A percentile compares a stretch with the other conserved stretches of the same genome.
These are phyloP conservation scores for Leucogyrophana mollusca DNA, from an alignment of 768 basidiomycete species.

Conservation along the genomic window DNA sequence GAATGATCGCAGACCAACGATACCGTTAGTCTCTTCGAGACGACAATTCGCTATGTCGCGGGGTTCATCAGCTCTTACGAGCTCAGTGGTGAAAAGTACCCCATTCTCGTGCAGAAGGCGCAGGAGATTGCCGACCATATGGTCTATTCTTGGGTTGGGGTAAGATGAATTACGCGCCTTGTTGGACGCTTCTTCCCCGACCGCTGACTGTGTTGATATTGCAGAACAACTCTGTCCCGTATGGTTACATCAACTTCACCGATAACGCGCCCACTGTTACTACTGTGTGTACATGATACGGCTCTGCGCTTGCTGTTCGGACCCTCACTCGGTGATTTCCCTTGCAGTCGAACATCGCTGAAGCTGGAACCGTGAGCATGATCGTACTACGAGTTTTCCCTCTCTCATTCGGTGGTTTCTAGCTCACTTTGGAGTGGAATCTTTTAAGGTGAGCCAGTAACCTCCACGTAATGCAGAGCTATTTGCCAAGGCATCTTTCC, in stretches of 20 bases:
- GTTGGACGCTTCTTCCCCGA: background rate
- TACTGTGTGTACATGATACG: constrained; percentile 31
- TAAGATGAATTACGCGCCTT: constrained; percentile 25
- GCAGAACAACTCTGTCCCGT: constrained; percentile 40
- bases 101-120: constrained; percentile 57
- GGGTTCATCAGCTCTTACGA: constrained; percentile 70
- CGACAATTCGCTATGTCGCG: constrained; percentile 71
- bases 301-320: background rate
- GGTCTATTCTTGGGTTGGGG: constrained; percentile 58
- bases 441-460: constrained; percentile 35
- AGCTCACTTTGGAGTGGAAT: constrained; percentile 63
- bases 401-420: background rate
- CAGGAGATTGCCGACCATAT: constrained; percentile 63
- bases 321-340: constrained; percentile 6
- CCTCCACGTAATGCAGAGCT: too few relatives aligned
- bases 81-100: constrained; percentile 52
- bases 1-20: background rate
- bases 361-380: constrained; percentile 41
- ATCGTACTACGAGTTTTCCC: background rate
- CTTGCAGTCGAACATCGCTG: constrained; percentile 47
- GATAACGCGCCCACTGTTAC: constrained; percentile 26
- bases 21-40: constrained; percentile 54
- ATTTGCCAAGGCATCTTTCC: background rate
- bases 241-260: constrained; percentile 35
- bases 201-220: background rate